Conservation (phyloP, 148 eudicot species). For the Vaccinium corymbosum region DNA sequence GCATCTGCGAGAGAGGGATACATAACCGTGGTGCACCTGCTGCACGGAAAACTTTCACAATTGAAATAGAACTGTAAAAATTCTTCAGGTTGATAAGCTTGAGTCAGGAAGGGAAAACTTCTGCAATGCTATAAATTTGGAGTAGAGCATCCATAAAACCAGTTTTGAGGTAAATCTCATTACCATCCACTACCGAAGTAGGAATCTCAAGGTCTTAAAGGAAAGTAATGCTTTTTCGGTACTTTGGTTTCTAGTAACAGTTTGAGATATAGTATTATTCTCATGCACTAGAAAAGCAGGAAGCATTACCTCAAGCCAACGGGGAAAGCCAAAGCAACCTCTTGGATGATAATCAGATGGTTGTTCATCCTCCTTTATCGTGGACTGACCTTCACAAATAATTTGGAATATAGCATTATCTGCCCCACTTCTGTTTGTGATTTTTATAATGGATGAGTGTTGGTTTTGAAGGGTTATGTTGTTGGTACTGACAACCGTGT, state of each 20-base stretch:
- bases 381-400: constrained; percentile 64
- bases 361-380: constrained; percentile 40
- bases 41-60: not conserved
- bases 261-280: not conserved
- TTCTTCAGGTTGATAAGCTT: not conserved
- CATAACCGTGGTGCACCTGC: not conserved
- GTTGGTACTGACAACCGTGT: constrained; percentile 50
- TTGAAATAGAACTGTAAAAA: too few relatives aligned
- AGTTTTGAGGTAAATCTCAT: not conserved
- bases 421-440: constrained; percentile 55
- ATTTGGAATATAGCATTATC: constrained; percentile 54
- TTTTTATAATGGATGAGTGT: constrained; percentile 43
- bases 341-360: constrained; percentile 51
- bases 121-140: not conserved
- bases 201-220: not conserved
- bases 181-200: not conserved
- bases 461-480: constrained; percentile 65
- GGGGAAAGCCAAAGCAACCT: constrained; percentile 79
- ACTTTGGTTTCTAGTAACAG: not conserved
- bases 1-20: not conserved
- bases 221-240: not conserved
- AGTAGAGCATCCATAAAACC: not conserved
- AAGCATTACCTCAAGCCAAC: constrained; percentile 85
- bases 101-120: not conserved
- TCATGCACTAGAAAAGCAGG: constrained; percentile 1